These are phyloP conservation scores for Exophiala alcalophila DNA, from an alignment of 2,329 filamentous ascomycete species.

Conservation along the genomic window DNA sequence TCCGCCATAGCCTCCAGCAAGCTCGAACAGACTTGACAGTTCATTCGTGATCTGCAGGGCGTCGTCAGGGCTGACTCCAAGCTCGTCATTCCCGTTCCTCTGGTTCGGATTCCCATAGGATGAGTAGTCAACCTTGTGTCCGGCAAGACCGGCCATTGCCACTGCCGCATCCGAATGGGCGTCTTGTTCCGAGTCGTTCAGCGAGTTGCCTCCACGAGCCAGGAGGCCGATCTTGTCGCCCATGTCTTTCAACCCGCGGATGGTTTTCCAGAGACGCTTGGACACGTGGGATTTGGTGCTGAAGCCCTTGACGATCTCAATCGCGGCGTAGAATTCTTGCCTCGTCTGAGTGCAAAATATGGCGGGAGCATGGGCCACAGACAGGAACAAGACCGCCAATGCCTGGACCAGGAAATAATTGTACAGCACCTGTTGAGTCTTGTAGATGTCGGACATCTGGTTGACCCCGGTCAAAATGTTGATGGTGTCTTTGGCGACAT, in stretches of 20 bases:
- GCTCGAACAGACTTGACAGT: constrained; percentile 62
- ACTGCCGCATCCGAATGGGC: constrained; percentile 61
- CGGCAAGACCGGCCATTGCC: constrained; percentile 64
- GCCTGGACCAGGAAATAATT: constrained; percentile 66
- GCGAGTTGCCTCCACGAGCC: constrained; percentile 25
- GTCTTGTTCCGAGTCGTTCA: constrained; percentile 44
- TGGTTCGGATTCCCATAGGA: constrained; percentile 42
- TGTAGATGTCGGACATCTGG: constrained; percentile 62
- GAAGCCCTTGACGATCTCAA: constrained; percentile 62
- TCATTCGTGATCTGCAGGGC: constrained; percentile 60
- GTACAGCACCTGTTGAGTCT: constrained; percentile 61
- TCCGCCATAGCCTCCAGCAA: constrained; percentile 53
- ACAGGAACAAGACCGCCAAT: constrained; percentile 62
- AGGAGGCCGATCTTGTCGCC: constrained; percentile 59
- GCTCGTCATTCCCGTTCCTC: constrained; percentile 33
- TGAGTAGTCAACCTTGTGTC: constrained; percentile 58
- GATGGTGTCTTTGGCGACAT: constrained; percentile 64
- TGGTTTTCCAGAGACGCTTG: constrained; percentile 62
- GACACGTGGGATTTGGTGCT: constrained; percentile 61
- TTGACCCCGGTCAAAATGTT: constrained; percentile 60
- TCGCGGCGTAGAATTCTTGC: constrained; percentile 65
- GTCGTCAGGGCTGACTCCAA: constrained; percentile 56
- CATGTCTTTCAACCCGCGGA: constrained; percentile 61
- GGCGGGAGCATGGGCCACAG: constrained; percentile 61
- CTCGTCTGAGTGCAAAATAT: constrained; percentile 60